Evolutionary conservation across 768 basidiomycete species (phyloP).

Genomic region (Pleurotus platypus): DNA sequence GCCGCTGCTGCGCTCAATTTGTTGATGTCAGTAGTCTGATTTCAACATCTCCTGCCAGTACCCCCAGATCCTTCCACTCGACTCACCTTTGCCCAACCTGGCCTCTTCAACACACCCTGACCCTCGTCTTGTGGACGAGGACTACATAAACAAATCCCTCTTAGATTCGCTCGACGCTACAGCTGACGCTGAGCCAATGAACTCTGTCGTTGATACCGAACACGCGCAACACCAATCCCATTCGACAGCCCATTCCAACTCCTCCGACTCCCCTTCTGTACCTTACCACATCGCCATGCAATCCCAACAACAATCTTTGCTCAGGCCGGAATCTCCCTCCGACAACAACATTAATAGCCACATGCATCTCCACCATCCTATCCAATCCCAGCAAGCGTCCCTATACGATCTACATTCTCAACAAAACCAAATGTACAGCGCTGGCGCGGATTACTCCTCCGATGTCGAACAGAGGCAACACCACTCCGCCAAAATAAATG

Average conservation of each 20-base stretch:
- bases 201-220: slow-evolving; percentile 48
- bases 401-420: slow-evolving; percentile 28
- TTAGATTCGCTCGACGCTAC: slow-evolving; percentile 81
- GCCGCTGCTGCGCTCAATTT: slow-evolving; percentile 12
- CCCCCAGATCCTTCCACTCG: background rate
- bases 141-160: slow-evolving; percentile 82
- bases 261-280: slow-evolving; percentile 53
- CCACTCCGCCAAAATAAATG: slow-evolving; percentile 30
- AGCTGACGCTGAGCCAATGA: slow-evolving; percentile 73
- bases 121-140: slow-evolving; percentile 58
- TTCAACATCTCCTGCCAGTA: slow-evolving; percentile 1
- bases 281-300: slow-evolving; percentile 52
- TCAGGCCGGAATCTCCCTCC: slow-evolving; percentile 48
- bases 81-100: slow-evolving; percentile 40
- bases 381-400: slow-evolving; percentile 27
- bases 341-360: slow-evolving; percentile 29
- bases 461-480: slow-evolving; percentile 37
- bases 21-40: slow-evolving; percentile 17
- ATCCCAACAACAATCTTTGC: slow-evolving; percentile 33
- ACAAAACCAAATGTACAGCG: slow-evolving; percentile 29
- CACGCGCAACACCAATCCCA: slow-evolving; percentile 41
- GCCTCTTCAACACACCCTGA: slow-evolving; percentile 41
- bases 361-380: slow-evolving; percentile 24
- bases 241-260: slow-evolving; percentile 43
- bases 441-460: slow-evolving; percentile 31